Conservation (phyloP, 2,329 filamentous ascomycete genomes). For the Fusarium protoensiforme region DNA sequence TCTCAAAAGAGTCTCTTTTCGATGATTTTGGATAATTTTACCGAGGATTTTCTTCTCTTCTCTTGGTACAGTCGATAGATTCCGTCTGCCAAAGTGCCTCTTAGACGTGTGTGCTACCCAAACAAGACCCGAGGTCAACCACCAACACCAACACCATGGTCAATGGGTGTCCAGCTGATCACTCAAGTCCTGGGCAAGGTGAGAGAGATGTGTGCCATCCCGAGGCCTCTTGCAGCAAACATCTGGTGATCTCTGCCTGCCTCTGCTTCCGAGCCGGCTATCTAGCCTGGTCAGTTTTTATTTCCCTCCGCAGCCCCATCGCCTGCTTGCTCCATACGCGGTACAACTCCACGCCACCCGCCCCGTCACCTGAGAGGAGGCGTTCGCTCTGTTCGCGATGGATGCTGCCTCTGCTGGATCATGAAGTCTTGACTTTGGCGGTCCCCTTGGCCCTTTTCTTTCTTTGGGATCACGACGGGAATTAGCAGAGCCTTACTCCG, state of each 20-base stretch:
- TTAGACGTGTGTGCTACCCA: not conserved
- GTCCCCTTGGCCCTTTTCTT: not conserved
- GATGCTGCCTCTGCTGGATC: not conserved
- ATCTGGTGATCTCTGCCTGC: constrained; percentile 4
- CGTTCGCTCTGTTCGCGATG: not conserved
- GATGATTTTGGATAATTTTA: not conserved
- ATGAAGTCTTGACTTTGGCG: not conserved
- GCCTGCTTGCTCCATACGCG: not conserved
- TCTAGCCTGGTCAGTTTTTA: not conserved
- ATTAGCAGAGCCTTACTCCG: not conserved
- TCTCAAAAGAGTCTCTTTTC: not conserved
- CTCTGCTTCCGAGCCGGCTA: not conserved
- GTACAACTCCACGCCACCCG: not conserved
- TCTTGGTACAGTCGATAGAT: not conserved
- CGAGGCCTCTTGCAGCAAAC: not conserved
- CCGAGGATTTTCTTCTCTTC: not conserved
- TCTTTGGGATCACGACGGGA: not conserved
- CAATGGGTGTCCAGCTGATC: not conserved
- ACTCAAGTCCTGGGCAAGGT: not conserved
- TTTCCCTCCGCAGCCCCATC: constrained; percentile 2
- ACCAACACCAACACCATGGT: not conserved
- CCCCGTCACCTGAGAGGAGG: not conserved
- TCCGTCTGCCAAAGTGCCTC: not conserved
- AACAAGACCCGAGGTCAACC: not conserved
- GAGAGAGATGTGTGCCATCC: not conserved